Evolutionary conservation across 805 yeast genomes (phyloP).

Genomic region (Wickerhamomyces sydowiorum): DNA sequence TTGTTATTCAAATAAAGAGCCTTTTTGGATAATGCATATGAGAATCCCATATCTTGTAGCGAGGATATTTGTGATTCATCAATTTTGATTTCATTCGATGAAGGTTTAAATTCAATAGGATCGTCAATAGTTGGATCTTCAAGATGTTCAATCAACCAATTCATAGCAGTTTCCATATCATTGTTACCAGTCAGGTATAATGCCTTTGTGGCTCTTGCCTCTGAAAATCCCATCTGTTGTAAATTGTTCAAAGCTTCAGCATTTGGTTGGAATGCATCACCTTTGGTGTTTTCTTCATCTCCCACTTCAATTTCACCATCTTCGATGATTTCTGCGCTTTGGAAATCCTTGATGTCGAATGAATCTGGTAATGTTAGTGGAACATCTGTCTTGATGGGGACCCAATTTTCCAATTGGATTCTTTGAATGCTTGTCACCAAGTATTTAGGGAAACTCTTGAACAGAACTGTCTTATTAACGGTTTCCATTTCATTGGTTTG

Average conservation of each 20-base stretch:
- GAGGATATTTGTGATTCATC: slow-evolving; percentile 37
- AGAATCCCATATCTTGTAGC: slow-evolving; percentile 75
- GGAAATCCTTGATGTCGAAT: slow-evolving; percentile 42
- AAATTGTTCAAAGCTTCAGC: slow-evolving; percentile 48
- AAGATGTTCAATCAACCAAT: slow-evolving; percentile 86
- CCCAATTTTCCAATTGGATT: slow-evolving; percentile 84
- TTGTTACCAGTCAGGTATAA: slow-evolving; percentile 67
- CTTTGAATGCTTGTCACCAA: slow-evolving; percentile 72
- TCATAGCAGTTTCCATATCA: slow-evolving; percentile 68
- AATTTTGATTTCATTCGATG: slow-evolving; percentile 14
- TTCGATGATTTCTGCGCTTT: slow-evolving; percentile 35
- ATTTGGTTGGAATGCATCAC: slow-evolving; percentile 47
- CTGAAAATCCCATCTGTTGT: slow-evolving; percentile 83
- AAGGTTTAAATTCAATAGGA: slow-evolving; percentile 15
- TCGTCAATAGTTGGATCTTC: slow-evolving; percentile 77
- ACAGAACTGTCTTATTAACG: slow-evolving; percentile 39
- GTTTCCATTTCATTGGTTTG: slow-evolving; percentile 11
- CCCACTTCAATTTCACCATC: slow-evolving; percentile 29
- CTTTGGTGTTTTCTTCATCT: slow-evolving; percentile 14
- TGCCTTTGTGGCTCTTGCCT: slow-evolving; percentile 58
- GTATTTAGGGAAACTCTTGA: slow-evolving; percentile 64
- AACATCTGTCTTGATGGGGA: slow-evolving; percentile 73
- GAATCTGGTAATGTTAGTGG: slow-evolving; percentile 52
- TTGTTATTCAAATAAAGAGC: slow-evolving; percentile 58
- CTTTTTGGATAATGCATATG: slow-evolving; percentile 56